Conservation (phyloP, 768 basidiomycete genomes). For the Naganishia randhawae region DNA sequence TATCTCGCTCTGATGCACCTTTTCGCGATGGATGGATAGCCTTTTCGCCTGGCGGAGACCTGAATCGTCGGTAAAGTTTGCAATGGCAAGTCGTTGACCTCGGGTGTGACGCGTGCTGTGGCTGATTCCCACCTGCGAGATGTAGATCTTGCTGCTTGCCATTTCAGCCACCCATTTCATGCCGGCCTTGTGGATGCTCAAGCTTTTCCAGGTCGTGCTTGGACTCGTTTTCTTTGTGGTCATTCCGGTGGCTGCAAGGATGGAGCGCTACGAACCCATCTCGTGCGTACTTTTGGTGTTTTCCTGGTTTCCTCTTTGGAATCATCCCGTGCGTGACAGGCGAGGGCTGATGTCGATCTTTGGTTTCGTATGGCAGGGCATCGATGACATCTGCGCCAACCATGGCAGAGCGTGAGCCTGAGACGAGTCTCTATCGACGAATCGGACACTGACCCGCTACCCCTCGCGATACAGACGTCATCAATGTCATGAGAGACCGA, state of each 20-base stretch:
- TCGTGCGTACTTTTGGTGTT: neutral
- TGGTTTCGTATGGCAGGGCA: neutral
- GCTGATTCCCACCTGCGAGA: neutral
- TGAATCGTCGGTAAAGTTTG: constrained; percentile 22
- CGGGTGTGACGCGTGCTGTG: neutral
- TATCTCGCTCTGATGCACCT: neutral
- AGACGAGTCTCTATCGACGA: neutral
- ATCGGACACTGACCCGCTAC: neutral
- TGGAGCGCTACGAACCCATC: constrained; percentile 32
- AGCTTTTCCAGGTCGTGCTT: constrained; percentile 29
- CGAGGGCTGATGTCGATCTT: too few species aligned
- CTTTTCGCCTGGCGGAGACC: constrained; percentile 32
- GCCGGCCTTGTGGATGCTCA: constrained; percentile 28
- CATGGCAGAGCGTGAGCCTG: constrained; percentile 20
- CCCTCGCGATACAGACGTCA: neutral
- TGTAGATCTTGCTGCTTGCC: constrained; percentile 11
- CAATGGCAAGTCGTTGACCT: constrained; percentile 14
- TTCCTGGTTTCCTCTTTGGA: too few species aligned
- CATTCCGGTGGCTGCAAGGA: constrained; percentile 31
- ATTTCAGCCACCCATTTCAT: constrained; percentile 21
- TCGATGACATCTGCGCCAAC: constrained; percentile 22
- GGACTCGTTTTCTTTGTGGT: constrained; percentile 32
- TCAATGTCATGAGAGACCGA: constrained; percentile 18
- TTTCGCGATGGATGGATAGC: too few species aligned
- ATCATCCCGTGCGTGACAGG: neutral